Base-by-base conservation (phyloP, 2,329 filamentous ascomycete genomes). In the Stenocarpella maydis region DNA sequence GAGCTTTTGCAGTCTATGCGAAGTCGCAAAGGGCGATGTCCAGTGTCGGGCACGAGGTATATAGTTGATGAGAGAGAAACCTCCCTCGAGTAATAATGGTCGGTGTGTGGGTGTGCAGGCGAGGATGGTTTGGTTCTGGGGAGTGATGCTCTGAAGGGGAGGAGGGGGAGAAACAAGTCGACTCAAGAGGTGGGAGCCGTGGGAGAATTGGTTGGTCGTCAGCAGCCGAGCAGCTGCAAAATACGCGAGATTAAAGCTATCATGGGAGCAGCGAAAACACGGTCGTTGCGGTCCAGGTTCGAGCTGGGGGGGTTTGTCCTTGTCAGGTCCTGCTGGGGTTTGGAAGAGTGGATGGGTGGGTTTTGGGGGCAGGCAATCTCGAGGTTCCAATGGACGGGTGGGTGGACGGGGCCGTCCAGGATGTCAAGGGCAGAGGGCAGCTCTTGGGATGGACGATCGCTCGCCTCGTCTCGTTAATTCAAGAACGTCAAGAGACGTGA, bases 191-290 rank as follows among this genome's bases (percentile, higher is more conserved):
- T 31, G 45, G 66, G 63, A 47, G 65, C 67, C 50, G 60, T 47
- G 41, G 55, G 55, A 69, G 67, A 71, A 69, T 43, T 63, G 55
- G 63, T 60, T 61, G 49, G 69, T 64, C 47, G 43, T 61, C 52
- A 65, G 69, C 61, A 67, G 63, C 49, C 69, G 31, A 55, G 31
- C 65, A 66, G 63, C 49, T 69, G 63, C 55, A 71, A 61, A 64
- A 71, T 71, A 71, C 54, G 70, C 70, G 70, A 71, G 64, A 71
- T 71, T 71, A 71, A 69, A 67, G 70, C 70, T 71, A 69, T 67
- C 52, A 49, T 58, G 52, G 52, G 65, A 67, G 65, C 65, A 55
- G 65, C 65, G 65, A 65, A 65, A 65, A 67, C 58, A 64, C 68
- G 67, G 64, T 70, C 50, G 65, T 58, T 71, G 47, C 53, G 67